Evolutionary conservation across 768 basidiomycete species (phyloP), one percentile per base, ranked within the genome.

Genomic region (Amanita pseudoporphyria): DNA sequence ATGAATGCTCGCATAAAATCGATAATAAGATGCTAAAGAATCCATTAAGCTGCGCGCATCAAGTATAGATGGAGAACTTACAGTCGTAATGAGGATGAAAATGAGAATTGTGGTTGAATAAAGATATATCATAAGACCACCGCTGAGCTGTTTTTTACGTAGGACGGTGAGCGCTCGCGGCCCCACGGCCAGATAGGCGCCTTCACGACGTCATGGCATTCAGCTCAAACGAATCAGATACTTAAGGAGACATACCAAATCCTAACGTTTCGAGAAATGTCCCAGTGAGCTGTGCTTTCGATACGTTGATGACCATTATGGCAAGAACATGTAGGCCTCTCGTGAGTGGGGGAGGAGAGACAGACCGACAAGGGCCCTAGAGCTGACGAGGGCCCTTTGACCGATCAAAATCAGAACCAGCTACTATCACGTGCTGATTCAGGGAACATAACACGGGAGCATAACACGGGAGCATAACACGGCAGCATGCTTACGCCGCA

Each of bases 261-360:
- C n/a, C n/a, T n/a, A n/a, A n/a, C n/a, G n/a, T n/a, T n/a, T n/a
- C n/a, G n/a, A n/a, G n/a, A n/a, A 48, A 39, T 10, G 47, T 48
- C 4, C 47, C 47, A 5, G 39, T 35, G 26, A 48, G 37, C 24
- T 48, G 21, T 21, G 47, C 47, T 13, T 36, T 48, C 7, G 47
- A 13, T 7, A 48, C 47, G 13, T 13, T 18, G 26, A 48, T 28
- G 14, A 28, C 37, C 47, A 48, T 48, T 7, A 18, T 5, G 16
- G n/a, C n/a, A n/a, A n/a, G n/a, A n/a, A n/a, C n/a, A n/a, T n/a
- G n/a, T n/a, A n/a, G n/a, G n/a, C n/a, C n/a, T n/a, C n/a, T n/a
- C n/a, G n/a, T n/a, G n/a, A n/a, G n/a, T n/a, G n/a, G n/a, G n/a
- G n/a, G n/a, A n/a, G n/a, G n/a, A n/a, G n/a, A n/a, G n/a, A n/a